A percentile compares a stretch with the other conserved stretches of the same genome.
phyloP scores from a whole-genome alignment of 2,329 filamentous ascomycete genomes.

The Furcasterigmium sp. region DNA sequence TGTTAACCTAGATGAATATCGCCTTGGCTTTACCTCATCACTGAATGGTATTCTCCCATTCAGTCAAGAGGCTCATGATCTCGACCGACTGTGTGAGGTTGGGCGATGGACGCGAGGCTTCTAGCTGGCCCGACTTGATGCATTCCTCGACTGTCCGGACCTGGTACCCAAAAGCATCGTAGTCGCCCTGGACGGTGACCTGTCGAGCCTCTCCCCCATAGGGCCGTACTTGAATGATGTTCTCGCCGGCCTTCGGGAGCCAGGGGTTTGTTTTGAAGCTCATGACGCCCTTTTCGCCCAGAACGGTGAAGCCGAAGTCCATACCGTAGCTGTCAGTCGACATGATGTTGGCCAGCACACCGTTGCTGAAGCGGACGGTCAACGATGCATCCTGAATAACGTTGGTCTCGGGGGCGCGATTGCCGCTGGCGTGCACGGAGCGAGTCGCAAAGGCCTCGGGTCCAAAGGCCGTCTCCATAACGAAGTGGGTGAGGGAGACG shows the following conservation, averaged over 20 bases:
- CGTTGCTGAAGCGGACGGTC: slow-evolving; percentile 15
- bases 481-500: slow-evolving; percentile 18
- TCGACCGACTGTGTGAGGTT: slow-evolving; percentile 17
- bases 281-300: slow-evolving; percentile 16
- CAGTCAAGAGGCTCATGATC: slow-evolving; percentile 19
- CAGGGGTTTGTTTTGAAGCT: slow-evolving; percentile 20
- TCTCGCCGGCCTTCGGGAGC: slow-evolving; percentile 18
- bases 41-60: slow-evolving; percentile 16
- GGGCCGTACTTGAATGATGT: slow-evolving; percentile 15
- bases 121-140: slow-evolving; percentile 11
- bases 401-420: slow-evolving; percentile 13
- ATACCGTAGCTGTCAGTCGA: slow-evolving; percentile 20
- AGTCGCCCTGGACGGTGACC: slow-evolving; percentile 12
- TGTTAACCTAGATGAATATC: no score
- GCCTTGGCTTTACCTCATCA: no score
- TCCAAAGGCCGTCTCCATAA: slow-evolving; percentile 17
- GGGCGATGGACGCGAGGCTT: slow-evolving; percentile 16
- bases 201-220: slow-evolving; percentile 13
- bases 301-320: slow-evolving; percentile 17
- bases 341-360: slow-evolving; percentile 17
- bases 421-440: slow-evolving; percentile 14
- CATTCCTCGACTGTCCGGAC: slow-evolving; percentile 17
- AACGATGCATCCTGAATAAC: slow-evolving; percentile 16
- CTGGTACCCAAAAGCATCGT: slow-evolving; percentile 19
- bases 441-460: slow-evolving; percentile 11